Evolutionary conservation across 257 asterid genomes (phyloP), one percentile per base, ranked within the genome.

Genomic region (Datura wrightii): DNA sequence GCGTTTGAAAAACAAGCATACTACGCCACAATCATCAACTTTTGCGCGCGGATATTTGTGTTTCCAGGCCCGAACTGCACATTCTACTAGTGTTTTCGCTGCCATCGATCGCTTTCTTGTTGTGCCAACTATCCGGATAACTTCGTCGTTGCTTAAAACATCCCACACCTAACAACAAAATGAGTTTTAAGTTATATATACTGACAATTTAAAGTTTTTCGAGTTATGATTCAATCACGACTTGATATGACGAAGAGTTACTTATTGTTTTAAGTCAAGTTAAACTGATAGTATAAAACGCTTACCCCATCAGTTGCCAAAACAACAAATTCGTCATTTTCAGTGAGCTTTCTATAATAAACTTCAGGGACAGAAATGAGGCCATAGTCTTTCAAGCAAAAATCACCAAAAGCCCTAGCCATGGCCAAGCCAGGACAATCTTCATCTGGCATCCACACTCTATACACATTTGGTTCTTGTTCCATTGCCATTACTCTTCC

Each of bases 361-460:
- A 94, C 87, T 83, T 91, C 86, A n/a, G 99, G 99, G 11, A 92
- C 90, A 8, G 97, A 93, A 55, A 93, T 91, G 55, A 95, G 91
- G 42, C 99, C 99, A 50, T 44, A 94, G 79, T 95, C 98, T 81
- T 95, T 94, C 59, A 95, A 86, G 86, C 97, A 94, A 83, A 95
- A 95, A 84, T 94, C 99, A 58, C 99, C 99, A 71, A 95, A 95
- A 48, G 98, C 97, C 65, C 98, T 88, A 2, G 99, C 93, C 99
- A 95, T 95, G 85, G 98, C 99, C 62, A 95, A 91, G 24, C 99
- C 99, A 0, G 99, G 99, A 87, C 95, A 92, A 83, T 94, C 97
- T 88, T 92, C 92, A 67, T 94, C 88, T 13, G 99, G 99, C 98
- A 95, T 93, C 99, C 99, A 95, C 37, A 95, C 86, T 80, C 97